These are phyloP conservation scores for Pseudogymnoascus destructans DNA, from an alignment of 2,329 filamentous ascomycete species.

Conservation along the genomic window DNA sequence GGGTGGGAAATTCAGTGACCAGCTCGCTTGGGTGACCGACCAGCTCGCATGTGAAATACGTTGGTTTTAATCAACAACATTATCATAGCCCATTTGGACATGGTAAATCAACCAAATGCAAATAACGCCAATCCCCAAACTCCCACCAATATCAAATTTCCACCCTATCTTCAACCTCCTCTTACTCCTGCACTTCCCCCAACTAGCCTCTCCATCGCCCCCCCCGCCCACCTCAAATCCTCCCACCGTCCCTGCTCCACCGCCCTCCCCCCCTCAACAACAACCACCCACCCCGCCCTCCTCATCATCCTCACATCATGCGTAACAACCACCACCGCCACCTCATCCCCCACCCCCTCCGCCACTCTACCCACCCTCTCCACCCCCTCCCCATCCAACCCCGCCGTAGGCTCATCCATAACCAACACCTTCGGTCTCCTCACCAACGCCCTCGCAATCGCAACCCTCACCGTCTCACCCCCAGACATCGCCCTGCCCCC, in stretches of 20 bases:
- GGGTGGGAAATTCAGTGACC: too few relatives aligned
- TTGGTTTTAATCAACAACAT: background rate
- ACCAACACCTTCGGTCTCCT: conserved; percentile 69
- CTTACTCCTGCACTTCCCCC: conserved; percentile 35
- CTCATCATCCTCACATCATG: conserved; percentile 87
- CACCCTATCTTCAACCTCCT: background rate
- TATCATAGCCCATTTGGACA: background rate
- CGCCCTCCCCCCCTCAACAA: conserved; percentile 72
- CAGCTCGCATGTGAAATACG: too few relatives aligned
- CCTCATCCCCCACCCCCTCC: conserved; percentile 37
- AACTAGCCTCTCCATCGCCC: conserved; percentile 30
- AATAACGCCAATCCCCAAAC: background rate
- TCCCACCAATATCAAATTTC: background rate
- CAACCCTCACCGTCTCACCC: conserved; percentile 64
- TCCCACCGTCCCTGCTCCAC: conserved; percentile 47
- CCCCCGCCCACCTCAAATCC: conserved; percentile 24
- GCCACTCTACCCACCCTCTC: conserved; percentile 72
- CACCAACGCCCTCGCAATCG: conserved; percentile 48
- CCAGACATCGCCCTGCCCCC: conserved; percentile 62
- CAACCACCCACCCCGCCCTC: conserved; percentile 92
- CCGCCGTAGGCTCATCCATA: conserved; percentile 94
- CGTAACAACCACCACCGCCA: conserved; percentile 82
- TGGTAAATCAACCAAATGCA: background rate
- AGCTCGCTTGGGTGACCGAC: too few relatives aligned
- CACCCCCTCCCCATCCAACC: conserved; percentile 88